Evolutionary conservation across 139 green algal species (phyloP).

Genomic region (Chlamydomonas schloesseri): DNA sequence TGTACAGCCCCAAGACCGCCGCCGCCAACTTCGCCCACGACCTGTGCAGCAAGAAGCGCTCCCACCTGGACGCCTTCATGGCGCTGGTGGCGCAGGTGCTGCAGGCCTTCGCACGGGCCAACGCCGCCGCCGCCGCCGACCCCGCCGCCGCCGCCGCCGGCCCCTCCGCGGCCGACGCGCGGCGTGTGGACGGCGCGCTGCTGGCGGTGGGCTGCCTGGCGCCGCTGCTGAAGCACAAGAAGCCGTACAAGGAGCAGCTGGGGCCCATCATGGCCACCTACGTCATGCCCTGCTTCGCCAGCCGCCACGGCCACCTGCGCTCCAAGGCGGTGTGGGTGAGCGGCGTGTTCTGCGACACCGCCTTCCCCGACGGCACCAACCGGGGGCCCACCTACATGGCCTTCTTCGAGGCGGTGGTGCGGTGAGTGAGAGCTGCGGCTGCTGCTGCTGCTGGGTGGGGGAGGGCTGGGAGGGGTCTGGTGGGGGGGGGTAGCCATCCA

Average conservation of each 20-base stretch:
- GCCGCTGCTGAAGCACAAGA: conserved; percentile 84
- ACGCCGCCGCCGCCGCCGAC: no score
- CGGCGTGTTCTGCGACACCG: conserved; percentile 83
- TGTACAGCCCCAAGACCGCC: conserved; percentile 91
- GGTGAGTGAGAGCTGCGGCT: no score
- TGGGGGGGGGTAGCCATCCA: neutral
- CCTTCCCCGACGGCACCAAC: conserved; percentile 78
- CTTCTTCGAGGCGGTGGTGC: conserved; percentile 74
- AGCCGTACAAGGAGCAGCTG: conserved; percentile 87
- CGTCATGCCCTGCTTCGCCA: conserved; percentile 84
- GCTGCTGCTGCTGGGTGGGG: no score
- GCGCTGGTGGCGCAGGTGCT: conserved; percentile 18
- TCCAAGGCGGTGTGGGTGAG: conserved; percentile 94
- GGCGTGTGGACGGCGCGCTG: conserved; percentile 92
- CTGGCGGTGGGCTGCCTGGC: conserved; percentile 86
- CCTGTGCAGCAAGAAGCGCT: conserved; percentile 76
- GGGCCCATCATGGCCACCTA: conserved; percentile 86
- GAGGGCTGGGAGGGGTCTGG: neutral
- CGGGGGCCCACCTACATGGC: conserved; percentile 75
- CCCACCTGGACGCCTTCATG: conserved; percentile 80
- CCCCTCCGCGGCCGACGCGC: conserved; percentile 50
- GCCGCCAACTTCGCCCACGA: conserved; percentile 92
- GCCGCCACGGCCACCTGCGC: conserved; percentile 82
- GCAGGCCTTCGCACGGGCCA: no score
- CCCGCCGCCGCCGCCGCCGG: conserved; percentile 3